phyloP scores from a whole-genome alignment of 139 green algal genomes.

The Gonium pectorale region DNA sequence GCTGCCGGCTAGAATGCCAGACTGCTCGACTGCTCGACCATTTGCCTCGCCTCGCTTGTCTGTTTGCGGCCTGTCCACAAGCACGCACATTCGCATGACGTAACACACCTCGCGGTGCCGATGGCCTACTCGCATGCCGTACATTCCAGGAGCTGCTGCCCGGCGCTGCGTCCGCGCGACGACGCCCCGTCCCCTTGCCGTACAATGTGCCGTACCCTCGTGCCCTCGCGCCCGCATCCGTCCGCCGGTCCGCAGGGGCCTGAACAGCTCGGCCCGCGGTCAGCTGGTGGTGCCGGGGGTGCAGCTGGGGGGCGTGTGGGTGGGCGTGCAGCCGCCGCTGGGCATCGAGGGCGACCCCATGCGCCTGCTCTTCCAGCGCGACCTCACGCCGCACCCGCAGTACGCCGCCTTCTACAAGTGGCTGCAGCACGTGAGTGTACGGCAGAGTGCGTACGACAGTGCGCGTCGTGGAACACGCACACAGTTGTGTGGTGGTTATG shows the following conservation, averaged over 20 bases:
- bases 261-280: conserved; percentile 53
- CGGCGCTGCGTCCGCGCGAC: too few species aligned
- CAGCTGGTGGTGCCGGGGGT: conserved; percentile 75
- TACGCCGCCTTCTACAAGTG: conserved; percentile 95
- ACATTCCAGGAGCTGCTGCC: too few species aligned
- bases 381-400: conserved; percentile 97
- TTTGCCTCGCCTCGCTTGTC: too few species aligned
- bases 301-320: conserved; percentile 93
- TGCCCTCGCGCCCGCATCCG: background rate
- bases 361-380: conserved; percentile 96
- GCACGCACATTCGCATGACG: too few species aligned
- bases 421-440: conserved; percentile 67
- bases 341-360: conserved; percentile 98
- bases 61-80: too few species aligned
- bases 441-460: background rate
- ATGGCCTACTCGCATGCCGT: too few species aligned
- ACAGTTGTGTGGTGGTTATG: too few species aligned
- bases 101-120: too few species aligned
- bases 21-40: too few species aligned
- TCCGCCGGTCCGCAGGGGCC: conserved; percentile 16
- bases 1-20: too few species aligned
- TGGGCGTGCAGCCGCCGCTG: conserved; percentile 94
- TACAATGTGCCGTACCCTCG: too few species aligned
- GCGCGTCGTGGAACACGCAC: background rate
- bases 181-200: too few species aligned